Base-by-base conservation (phyloP, 1,139 yeast species). In the Trichomonascaceae sp. region DNA sequence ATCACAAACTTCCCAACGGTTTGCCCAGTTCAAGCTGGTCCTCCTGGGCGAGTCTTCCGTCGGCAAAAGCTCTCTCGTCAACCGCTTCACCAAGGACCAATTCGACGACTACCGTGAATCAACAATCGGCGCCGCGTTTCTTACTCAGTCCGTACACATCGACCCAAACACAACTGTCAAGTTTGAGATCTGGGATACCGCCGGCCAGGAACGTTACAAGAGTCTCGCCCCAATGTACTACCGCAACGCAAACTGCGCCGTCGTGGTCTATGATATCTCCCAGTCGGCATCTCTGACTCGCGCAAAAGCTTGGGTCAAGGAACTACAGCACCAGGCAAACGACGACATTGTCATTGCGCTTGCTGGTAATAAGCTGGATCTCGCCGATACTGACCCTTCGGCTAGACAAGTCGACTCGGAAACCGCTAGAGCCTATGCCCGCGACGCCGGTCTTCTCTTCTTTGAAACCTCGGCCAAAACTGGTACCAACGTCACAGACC, bases 221-320 rank as follows among this genome's bases (percentile, higher is more conserved):
- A 74, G 81, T 28, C 65, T 84, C 49, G 93, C 94, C 2, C 94
- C 94, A 3, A 78, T 84, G 82, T 84, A 84, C 57, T 84, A 84
- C 57, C 64, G 95, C 41, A 82, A 82, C 50, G 87, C 94, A 16
- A 80, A 81, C 54, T 78, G 85, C 28, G 94, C 94, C 1, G 67
- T 84, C 31, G 85, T 84, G 8, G 93, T 84, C n/a, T 84, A 78
- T 43, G 74, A 69, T 41, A 69, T 82, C 44, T 72, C 79, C 0
- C 68, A 70, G 37, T 65, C 84, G 2, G 54, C 51, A 28, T 85
- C 96, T 4, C 69, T 89, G 46, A 74, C 69, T 32, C 77, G 89
- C 51, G 98, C 98, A 1, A 87, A 85, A 54, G 79, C 84, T 34
- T 92, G 99, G 99, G 84, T 89, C 36, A 80, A 80, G 51, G 98